Evolutionary conservation across 768 basidiomycete species (phyloP), one percentile per base, ranked within the genome.

Genomic region (Termitomyces eurrhizus): DNA sequence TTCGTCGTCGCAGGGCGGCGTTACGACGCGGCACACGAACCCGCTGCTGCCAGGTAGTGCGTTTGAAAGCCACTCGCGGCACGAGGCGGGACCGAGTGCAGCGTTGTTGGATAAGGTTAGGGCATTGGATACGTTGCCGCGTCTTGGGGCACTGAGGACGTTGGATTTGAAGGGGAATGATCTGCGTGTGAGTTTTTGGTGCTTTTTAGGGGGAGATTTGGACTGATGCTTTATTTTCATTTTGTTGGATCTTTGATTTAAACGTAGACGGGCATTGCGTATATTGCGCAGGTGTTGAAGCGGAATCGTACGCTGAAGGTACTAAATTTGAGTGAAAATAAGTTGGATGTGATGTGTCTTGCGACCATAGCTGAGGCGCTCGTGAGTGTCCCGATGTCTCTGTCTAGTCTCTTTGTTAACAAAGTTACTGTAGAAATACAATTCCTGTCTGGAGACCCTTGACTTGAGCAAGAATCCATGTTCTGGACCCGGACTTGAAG

Each of bases 391-490:
- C 32, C 21, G 29, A 45, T 52, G 14, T 49, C 0, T 61, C 5
- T 26, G 24, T 62, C 21, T 16, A 21, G 21, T 16, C 21, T 18
- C 35, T 50, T 29, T 11, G 29, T 37, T 65, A 12, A 65, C 24
- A 51, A 21, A 9, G 6, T 42, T 52, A 16, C 7, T 18, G 0
- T 62, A 96, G 90, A 98, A 97, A 88, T 97, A 96, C 69, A 99
- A 99, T 68, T 84, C 90, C 2, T 85, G 87, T 56, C 77, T 99
- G 24, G 97, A 99, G 72, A 98, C 95, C 1, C 82, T 99, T 1
- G 97, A 99, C 72, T 72, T 99, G 53, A 91, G 88, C 69, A 87
- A 88, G 67, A 99, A 98, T 69, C 95, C 95, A 0, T 98, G 96
- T 68, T 92, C 89, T 62, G 94, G 94, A 0, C 93, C 93, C 2